phyloP scores from a whole-genome alignment of 208 protist species.

The Trypanosoma conorhini region DNA sequence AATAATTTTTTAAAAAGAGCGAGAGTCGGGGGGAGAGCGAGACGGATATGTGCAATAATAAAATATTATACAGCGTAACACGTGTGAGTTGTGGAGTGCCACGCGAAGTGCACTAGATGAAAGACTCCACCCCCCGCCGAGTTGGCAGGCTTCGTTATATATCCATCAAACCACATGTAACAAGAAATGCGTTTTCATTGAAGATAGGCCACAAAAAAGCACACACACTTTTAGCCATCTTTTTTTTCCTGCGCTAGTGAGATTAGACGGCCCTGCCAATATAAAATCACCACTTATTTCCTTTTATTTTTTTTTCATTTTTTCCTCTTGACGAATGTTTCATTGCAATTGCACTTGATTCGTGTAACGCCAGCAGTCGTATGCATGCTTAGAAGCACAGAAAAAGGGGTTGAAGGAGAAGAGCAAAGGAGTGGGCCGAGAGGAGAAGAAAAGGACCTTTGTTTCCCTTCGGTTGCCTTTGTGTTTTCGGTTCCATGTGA shows the following conservation, averaged over 20 bases:
- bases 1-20: too few relatives aligned
- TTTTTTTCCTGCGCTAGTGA: too few relatives aligned
- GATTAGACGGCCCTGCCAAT: background rate
- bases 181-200: conserved; percentile 19
- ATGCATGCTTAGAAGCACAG: too few relatives aligned
- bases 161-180: conserved; percentile 27
- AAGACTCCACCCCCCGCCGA: background rate
- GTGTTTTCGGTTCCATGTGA: background rate
- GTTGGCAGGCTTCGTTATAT: background rate
- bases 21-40: too few relatives aligned
- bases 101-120: background rate
- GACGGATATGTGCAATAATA: background rate
- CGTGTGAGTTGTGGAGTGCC: background rate
- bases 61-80: background rate
- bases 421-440: background rate
- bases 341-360: too few relatives aligned
- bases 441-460: background rate
- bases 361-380: too few relatives aligned
- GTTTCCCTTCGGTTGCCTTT: background rate
- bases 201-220: too few relatives aligned
- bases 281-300: background rate
- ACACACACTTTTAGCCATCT: too few relatives aligned
- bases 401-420: too few relatives aligned
- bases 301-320: conserved; percentile 24
- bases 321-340: background rate